Evolutionary conservation across 1,284 basidiomycete genomes (phyloP), one percentile per base, ranked within the genome.

Genomic region (Malassezia japonica): DNA sequence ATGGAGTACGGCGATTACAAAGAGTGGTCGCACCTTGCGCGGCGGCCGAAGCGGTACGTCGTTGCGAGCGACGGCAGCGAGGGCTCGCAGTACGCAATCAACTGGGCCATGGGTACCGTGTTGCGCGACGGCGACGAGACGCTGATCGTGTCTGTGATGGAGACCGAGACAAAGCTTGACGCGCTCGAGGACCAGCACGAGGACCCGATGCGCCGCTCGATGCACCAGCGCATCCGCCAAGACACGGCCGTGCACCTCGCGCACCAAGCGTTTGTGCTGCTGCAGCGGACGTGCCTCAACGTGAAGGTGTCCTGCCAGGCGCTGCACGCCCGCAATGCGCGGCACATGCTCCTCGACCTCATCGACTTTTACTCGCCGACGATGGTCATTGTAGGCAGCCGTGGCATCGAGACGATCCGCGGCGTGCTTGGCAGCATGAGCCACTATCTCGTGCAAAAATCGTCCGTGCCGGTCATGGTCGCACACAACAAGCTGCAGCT

Each of bases 341-440:
- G 89, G 23, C 88, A 94, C 72, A 94, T 96, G 85, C 76, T 96
- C 10, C 77, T 96, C 23, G 75, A 76, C 83, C 80, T 95, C 50
- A 84, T 95, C 35, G 92, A 96, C 72, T 83, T 87, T 68, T 79
- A 85, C 45, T 84, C 90, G 57, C 92, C 92, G 1, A 84, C 83
- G 3, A 87, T 96, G 83, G 79, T 92, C 24, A 91, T 98, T 47
- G 90, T 96, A 8, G 92, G 92, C 5, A 92, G 87, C 16, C 83
- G 92, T 51, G 92, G 92, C 54, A 67, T 94, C 25, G 82, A 86
- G 21, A 85, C 88, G 64, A 74, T 96, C 49, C 92, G 92, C 70
- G 90, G 90, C 21, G 92, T 95, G 65, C 83, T 96, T 31, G 91
- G 91, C n/a, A 92, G 88, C 3, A 95, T 90, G 0, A 92, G 87